Conservation (phyloP, 371 early-diverging fungal genomes). For the Mortierella sp. region DNA sequence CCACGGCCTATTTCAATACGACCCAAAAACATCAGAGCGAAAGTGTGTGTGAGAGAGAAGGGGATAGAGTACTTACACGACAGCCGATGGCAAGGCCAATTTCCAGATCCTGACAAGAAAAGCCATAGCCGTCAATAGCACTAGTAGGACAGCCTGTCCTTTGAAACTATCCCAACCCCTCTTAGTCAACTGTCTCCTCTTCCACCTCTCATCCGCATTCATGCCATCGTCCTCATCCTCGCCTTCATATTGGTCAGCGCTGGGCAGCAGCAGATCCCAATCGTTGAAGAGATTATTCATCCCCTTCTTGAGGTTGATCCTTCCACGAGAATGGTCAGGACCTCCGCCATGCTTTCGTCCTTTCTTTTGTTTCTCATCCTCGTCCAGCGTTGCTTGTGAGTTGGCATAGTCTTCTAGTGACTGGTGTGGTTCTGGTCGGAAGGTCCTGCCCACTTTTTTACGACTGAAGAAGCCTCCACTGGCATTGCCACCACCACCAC, state of each 20-base stretch:
- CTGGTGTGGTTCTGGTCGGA: constrained; percentile 32
- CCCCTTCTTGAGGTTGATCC: constrained; percentile 1
- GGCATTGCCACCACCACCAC: constrained; percentile 8
- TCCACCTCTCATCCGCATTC: constrained; percentile 32
- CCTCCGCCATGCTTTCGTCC: neutral
- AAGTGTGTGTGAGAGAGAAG: neutral
- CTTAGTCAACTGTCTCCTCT: constrained; percentile 23
- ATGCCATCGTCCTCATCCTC: constrained; percentile 18
- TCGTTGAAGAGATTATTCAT: constrained; percentile 21
- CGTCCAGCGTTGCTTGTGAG: neutral
- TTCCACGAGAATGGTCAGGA: neutral
- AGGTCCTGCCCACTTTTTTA: constrained; percentile 15
- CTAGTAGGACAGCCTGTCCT: constrained; percentile 24
- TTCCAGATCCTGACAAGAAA: constrained; percentile 39
- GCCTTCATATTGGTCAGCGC: constrained; percentile 11
- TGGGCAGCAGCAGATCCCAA: constrained; percentile 28
- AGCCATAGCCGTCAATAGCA: constrained; percentile 14
- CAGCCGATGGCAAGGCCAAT: constrained; percentile 23
- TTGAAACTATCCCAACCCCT: constrained; percentile 32
- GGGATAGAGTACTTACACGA: constrained; percentile 21
- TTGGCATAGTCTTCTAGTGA: constrained; percentile 23
- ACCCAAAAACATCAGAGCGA: constrained; percentile 10
- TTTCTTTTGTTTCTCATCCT: neutral
- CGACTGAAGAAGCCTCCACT: constrained; percentile 30
- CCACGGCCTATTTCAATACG: neutral